Conservation (phyloP, 805 yeast species). For the Tetrapisispora namnaoensis region DNA sequence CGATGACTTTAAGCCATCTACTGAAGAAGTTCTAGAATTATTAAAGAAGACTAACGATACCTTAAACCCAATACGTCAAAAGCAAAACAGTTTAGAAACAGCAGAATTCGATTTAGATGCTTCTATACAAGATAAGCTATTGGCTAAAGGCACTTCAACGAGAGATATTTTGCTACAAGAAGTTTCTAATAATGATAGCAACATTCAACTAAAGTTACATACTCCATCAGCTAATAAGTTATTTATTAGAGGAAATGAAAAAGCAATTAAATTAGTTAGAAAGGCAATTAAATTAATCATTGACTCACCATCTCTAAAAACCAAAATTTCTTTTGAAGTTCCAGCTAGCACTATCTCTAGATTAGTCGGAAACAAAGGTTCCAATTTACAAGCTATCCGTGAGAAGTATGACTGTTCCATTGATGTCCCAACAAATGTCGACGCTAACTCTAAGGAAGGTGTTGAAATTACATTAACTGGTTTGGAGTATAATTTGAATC, state of each 20-base stretch:
- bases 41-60: constrained; percentile 46
- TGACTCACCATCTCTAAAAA: constrained; percentile 18
- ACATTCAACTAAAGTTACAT: constrained; percentile 41
- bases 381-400: constrained; percentile 54
- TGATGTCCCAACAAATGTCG: constrained; percentile 52
- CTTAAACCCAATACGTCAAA: constrained; percentile 48
- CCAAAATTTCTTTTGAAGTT: constrained; percentile 41
- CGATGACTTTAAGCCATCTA: constrained; percentile 67
- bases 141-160: constrained; percentile 10
- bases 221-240: constrained; percentile 43
- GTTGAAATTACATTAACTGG: constrained; percentile 61
- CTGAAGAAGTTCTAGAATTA: constrained; percentile 45
- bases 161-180: constrained; percentile 26
- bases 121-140: constrained; percentile 42
- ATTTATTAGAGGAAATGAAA: constrained; percentile 57
- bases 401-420: constrained; percentile 68
- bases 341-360: constrained; percentile 64
- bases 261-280: constrained; percentile 40
- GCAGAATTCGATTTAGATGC: constrained; percentile 43
- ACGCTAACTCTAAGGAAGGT: constrained; percentile 25
- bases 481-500: constrained; percentile 64
- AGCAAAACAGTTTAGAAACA: constrained; percentile 44
- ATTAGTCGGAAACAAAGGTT: constrained; percentile 84
- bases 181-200: constrained; percentile 28
- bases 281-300: constrained; percentile 30